A percentile compares a stretch with the other conserved stretches of the same genome.
Evolutionary conservation across 1,284 basidiomycete species (phyloP).

Genomic region (Schizophyllum amplum): DNA sequence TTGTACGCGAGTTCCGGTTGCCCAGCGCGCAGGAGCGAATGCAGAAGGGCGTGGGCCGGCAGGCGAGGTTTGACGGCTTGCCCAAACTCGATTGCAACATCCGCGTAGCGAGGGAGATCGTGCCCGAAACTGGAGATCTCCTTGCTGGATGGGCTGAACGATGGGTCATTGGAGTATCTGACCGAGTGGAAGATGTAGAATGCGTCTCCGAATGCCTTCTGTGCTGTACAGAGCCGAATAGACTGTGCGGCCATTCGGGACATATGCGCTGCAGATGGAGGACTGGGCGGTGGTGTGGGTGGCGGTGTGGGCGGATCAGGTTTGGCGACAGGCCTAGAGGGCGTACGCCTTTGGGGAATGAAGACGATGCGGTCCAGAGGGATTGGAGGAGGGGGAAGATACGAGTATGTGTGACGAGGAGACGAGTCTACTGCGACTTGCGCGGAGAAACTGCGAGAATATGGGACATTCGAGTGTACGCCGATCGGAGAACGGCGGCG

Average conservation of each 20-base stretch:
- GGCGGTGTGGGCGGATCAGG: neutral
- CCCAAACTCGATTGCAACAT: conserved; percentile 38
- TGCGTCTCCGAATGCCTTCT: conserved; percentile 40
- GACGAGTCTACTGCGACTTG: neutral
- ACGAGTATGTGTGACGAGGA: neutral
- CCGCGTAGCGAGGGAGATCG: conserved; percentile 18
- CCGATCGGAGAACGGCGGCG: neutral
- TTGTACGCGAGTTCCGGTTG: conserved; percentile 37
- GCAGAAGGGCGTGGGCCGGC: conserved; percentile 53
- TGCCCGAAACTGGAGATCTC: conserved; percentile 12
- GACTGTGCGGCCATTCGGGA: conserved; percentile 47
- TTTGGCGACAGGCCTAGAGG: neutral
- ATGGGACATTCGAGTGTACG: neutral
- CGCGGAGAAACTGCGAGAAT: neutral
- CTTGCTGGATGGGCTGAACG: conserved; percentile 13
- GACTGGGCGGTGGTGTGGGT: neutral
- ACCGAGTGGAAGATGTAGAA: conserved; percentile 52
- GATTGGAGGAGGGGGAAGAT: conserved; percentile 18
- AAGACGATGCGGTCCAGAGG: too few relatives aligned
- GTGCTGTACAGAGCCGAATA: conserved; percentile 36
- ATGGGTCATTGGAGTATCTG: conserved; percentile 28
- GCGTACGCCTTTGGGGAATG: neutral
- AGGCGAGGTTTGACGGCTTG: conserved; percentile 46
- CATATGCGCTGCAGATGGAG: conserved; percentile 16
- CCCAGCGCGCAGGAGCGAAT: conserved; percentile 49